Base-by-base conservation (phyloP, 352 stramenopile species). In the Phytophthora citrophthora region DNA sequence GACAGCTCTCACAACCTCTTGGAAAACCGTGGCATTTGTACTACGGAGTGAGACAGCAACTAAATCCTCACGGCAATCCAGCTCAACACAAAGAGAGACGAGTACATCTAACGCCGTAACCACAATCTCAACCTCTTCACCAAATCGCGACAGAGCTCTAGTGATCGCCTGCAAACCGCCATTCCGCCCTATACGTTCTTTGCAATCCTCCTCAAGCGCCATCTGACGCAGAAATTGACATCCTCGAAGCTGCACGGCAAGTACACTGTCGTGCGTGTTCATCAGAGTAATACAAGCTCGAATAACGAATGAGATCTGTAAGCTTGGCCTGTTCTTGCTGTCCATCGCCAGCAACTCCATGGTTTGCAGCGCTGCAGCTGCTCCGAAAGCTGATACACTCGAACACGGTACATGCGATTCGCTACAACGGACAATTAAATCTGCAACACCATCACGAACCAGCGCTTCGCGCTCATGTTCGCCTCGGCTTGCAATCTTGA, bases 151-250 rank as follows among this genome's bases (percentile, higher is more conserved):
- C 1, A 91, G 43, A 5, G 81, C 78, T 0, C 53, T 54, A 1
- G 89, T 68, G 0, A 86, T 50, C 1, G 61, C 53, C 4, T 61
- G 36, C 1, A 94, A 40, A 0, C 79, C 77, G 1, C 69, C 41
- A 10, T 64, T 36, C 3, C 66, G 45, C n/a, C 68, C 27, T n/a
- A 92, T 79, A 2, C 59, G 56, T 11, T 79, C 57, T 54, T 85
- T 92, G 24, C 71, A 69, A 9, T 74, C 59, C 12, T 90, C 76
- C 41, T 92, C 85, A 24, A 86, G 79, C 6, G 69, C 67, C 76
- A 94, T 88, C 32, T 80, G 73, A 62, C 88, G 83, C 2, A 94
- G 64, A 27, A 94, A 88, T 44, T 87, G 85, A 59, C 79, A 90
- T 5, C 77, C 75, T 47, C 64, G 73, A 1, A 84, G 40, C 45